Evolutionary conservation across 176 grass and related monocot genomes (phyloP).

Genomic region (Carex kokanica): DNA sequence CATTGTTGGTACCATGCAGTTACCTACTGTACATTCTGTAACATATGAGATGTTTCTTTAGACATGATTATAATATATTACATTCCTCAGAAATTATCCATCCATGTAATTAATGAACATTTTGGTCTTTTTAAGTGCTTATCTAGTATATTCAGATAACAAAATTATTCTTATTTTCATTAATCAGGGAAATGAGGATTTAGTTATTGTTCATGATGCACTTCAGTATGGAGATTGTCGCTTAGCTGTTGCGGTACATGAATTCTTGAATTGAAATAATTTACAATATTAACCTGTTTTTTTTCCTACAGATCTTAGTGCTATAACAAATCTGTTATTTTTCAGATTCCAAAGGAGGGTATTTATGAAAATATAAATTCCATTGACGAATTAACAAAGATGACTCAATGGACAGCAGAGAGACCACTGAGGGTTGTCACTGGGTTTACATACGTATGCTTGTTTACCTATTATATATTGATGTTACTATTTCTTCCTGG

Average conservation of each 20-base stretch:
- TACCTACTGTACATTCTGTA: not conserved
- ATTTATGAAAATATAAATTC: constrained; percentile 84
- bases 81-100: not conserved
- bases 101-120: not conserved
- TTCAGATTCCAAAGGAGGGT: constrained; percentile 88
- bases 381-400: constrained; percentile 63
- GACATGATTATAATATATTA: not conserved
- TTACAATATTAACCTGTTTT: constrained; percentile 9
- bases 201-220: constrained; percentile 88
- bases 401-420: constrained; percentile 85
- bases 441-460: constrained; percentile 84
- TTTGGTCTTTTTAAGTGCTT: constrained; percentile 14
- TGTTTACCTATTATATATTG: constrained; percentile 24
- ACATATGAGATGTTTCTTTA: not conserved
- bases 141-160: not conserved
- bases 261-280: constrained; percentile 18
- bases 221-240: constrained; percentile 78
- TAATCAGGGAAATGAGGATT: constrained; percentile 67
- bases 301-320: not conserved
- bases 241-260: constrained; percentile 76
- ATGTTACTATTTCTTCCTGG: not conserved
- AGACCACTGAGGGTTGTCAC: constrained; percentile 78
- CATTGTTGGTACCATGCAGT: not conserved
- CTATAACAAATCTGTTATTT: constrained; percentile 29
- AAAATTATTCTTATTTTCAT: constrained; percentile 14